Evolutionary conservation across 2,329 filamentous ascomycete species (phyloP), one percentile per base, ranked within the genome.

Genomic region (Dactylonectria estremocensis): DNA sequence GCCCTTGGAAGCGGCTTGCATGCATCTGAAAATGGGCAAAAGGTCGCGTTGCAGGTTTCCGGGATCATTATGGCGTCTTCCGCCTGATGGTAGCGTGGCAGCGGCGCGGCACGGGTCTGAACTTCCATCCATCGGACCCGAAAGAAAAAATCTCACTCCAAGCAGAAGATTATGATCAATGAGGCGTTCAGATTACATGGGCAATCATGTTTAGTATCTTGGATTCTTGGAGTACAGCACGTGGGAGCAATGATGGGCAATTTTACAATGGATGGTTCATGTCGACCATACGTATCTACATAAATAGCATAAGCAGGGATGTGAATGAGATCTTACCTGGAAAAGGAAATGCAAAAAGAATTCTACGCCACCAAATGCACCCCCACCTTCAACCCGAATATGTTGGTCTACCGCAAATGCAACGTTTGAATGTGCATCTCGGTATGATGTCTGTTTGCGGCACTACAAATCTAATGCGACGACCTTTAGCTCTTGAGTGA

Each of bases 321-420:
- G 10, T 37, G 18, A 33, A 52, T 3, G 24, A 13, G 24, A 14
- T 28, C 8, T 10, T 28, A 33, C 24, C 24, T 52, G 31, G 28
- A 33, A 52, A 7, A 52, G 49, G 49, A 33, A 52, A 33, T 52
- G 28, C 49, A 33, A 31, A 52, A 52, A 46, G 31, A 24, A 14
- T 52, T 33, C 9, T 16, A 5, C 8, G 49, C 49, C 49, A 52
- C 28, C 28, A 20, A 35, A 10, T 24, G 14, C 9, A n/a, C 49
- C 40, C 40, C 40, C 28, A 14, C 28, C 28, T 28, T 33, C 13
- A 35, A 52, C 9, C 28, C 28, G 8, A 35, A n/a, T 35, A 22
- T 31, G 28, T n/a, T 52, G 49, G 49, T 52, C 31, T 52, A 13
- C 28, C 28, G 28, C 28, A 35, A 52, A 20, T 52, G 28, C 18